Percentiles rank a stretch among this genome's conserved stretches.
phyloP scores from a whole-genome alignment of 2,329 filamentous ascomycete genomes.

The Hymenoscyphus repandus region DNA sequence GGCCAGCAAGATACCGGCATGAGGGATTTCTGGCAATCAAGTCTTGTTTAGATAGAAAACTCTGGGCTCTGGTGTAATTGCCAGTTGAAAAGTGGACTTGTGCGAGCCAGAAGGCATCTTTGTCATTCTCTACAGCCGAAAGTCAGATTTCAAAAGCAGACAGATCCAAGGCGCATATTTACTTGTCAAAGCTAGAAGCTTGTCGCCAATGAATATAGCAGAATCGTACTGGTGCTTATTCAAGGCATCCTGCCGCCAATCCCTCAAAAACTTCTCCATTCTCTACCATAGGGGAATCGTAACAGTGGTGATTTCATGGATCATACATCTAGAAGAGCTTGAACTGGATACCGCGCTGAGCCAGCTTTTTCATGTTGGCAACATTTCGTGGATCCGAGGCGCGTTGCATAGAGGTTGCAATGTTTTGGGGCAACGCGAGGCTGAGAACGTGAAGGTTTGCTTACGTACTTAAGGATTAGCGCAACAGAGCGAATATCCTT shows the following conservation, averaged over 20 bases:
- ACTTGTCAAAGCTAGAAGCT: slow-evolving; percentile 92
- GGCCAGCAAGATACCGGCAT: slow-evolving; percentile 86
- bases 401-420: not conserved
- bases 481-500: not conserved
- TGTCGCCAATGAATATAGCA: slow-evolving; percentile 95
- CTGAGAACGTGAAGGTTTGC: slow-evolving; percentile 4
- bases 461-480: not conserved
- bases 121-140: slow-evolving; percentile 68
- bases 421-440: slow-evolving; percentile 18
- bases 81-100: slow-evolving; percentile 94
- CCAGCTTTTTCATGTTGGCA: no score
- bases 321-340: no score
- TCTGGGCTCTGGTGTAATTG: slow-evolving; percentile 88
- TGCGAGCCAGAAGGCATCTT: slow-evolving; percentile 96
- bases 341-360: no score
- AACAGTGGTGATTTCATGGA: no score
- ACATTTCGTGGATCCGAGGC: no score
- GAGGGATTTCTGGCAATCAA: slow-evolving; percentile 76
- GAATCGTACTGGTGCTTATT: slow-evolving; percentile 96
- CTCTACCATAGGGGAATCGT: not conserved
- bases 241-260: slow-evolving; percentile 91
- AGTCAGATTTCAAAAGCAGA: not conserved
- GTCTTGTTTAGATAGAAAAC: slow-evolving; percentile 79
- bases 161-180: slow-evolving; percentile 30
- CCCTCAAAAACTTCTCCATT: slow-evolving; percentile 91